These are phyloP conservation scores for Uncinocarpus reesii DNA, from an alignment of 2,329 filamentous ascomycete genomes.

Conservation along the genomic window DNA sequence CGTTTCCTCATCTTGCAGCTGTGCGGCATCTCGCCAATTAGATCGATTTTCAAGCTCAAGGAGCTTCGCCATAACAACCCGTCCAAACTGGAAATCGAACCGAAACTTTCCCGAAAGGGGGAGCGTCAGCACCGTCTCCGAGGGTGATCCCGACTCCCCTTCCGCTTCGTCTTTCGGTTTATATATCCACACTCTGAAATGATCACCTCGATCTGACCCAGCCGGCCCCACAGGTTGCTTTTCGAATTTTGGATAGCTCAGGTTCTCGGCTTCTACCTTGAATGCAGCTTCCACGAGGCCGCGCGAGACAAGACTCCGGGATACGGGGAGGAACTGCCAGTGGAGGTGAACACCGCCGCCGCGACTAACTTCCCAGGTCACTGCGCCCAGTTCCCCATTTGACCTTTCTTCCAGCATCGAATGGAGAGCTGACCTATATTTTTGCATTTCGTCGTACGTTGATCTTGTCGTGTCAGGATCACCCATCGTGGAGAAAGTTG, in stretches of 20 bases:
- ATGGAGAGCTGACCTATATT: constrained; percentile 67
- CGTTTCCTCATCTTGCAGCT: constrained; percentile 67
- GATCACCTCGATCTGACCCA: constrained; percentile 44
- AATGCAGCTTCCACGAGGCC: constrained; percentile 82
- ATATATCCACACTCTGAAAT: constrained; percentile 78
- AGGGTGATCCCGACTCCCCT: constrained; percentile 29
- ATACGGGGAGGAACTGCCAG: constrained; percentile 83
- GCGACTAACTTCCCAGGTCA: constrained; percentile 89
- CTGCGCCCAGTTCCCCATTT: constrained; percentile 56
- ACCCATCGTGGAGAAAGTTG: constrained; percentile 60
- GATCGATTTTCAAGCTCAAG: constrained; percentile 67
- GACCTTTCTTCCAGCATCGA: constrained; percentile 53
- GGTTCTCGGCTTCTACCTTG: constrained; percentile 74
- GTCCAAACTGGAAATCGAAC: constrained; percentile 85
- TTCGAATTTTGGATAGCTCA: constrained; percentile 47
- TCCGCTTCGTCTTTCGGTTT: constrained; percentile 25
- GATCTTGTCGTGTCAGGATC: constrained; percentile 45
- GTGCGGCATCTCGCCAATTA: constrained; percentile 75
- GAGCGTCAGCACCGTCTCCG: constrained; percentile 63
- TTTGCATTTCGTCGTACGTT: constrained; percentile 70
- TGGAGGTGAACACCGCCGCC: constrained; percentile 73
- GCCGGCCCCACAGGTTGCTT: constrained; percentile 33
- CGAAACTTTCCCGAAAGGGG: constrained; percentile 59
- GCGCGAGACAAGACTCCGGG: constrained; percentile 54
- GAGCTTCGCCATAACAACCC: constrained; percentile 79